These are phyloP conservation scores for Bipolaris victoriae DNA, from an alignment of 2,329 filamentous ascomycete species.

Conservation along the genomic window DNA sequence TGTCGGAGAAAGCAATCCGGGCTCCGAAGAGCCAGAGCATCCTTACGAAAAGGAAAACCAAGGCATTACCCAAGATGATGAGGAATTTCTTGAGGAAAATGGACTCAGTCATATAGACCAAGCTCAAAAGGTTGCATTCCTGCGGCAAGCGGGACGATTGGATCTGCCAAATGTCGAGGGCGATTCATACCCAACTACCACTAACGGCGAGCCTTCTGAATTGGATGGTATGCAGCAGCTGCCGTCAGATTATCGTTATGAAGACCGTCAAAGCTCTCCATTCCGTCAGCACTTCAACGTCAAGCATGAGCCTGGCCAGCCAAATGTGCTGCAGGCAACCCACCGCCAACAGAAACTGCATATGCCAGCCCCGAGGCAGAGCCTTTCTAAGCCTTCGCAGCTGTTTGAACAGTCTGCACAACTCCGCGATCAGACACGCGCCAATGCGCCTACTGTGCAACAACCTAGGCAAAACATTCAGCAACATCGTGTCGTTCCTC, in stretches of 20 bases:
- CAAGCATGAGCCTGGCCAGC: constrained; percentile 11
- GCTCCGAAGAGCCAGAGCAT: background rate
- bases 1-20: constrained; percentile 7
- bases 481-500: background rate
- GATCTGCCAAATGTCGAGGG: constrained; percentile 26
- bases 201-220: constrained; percentile 38
- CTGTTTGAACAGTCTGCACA: constrained; percentile 23
- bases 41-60: constrained; percentile 1
- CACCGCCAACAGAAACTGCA: constrained; percentile 12
- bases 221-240: constrained; percentile 17
- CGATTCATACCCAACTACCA: constrained; percentile 49
- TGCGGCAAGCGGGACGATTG: constrained; percentile 1
- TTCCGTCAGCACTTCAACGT: constrained; percentile 16
- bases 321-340: constrained; percentile 9
- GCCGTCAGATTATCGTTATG: constrained; percentile 13
- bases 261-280: constrained; percentile 10
- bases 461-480: constrained; percentile 6
- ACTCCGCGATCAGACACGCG: constrained; percentile 30
- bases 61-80: constrained; percentile 1
- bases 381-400: constrained; percentile 2
- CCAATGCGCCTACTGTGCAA: constrained; percentile 8
- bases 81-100: constrained; percentile 1
- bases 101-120: constrained; percentile 1
- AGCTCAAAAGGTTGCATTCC: constrained; percentile 9
- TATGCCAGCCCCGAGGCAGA: background rate